Evolutionary conservation across 345 rosid species (phyloP).

Genomic region (Salix arbutifolia): DNA sequence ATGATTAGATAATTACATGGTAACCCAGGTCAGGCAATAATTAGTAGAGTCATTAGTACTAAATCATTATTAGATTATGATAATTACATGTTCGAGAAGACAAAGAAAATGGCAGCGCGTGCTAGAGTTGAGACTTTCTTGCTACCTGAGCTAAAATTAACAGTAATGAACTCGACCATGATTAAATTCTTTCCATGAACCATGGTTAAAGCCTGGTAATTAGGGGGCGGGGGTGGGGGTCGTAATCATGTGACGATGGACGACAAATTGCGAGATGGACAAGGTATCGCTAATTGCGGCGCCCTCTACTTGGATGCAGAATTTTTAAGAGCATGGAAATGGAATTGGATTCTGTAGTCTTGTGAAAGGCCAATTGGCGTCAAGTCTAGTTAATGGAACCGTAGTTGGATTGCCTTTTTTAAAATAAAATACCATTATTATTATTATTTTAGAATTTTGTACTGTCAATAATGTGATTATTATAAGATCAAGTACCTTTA

Average conservation of each 20-base stretch:
- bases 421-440: too few species aligned
- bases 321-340: neutral
- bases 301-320: constrained; percentile 2
- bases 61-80: neutral
- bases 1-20: neutral
- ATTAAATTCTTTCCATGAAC: neutral
- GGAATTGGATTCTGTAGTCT: constrained; percentile 10
- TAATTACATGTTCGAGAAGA: neutral
- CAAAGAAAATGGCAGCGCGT: neutral
- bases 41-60: constrained; percentile 5
- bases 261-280: constrained; percentile 13
- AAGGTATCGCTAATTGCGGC: constrained; percentile 37
- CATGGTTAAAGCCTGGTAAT: constrained; percentile 2
- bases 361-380: neutral
- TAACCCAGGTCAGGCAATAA: neutral
- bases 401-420: neutral
- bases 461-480: too few species aligned
- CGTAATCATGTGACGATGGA: constrained; percentile 21
- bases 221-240: neutral
- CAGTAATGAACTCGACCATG: neutral
- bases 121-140: neutral
- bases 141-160: neutral
- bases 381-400: neutral
- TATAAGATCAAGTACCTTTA: too few species aligned
- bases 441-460: too few species aligned